phyloP scores from a whole-genome alignment of 2,329 filamentous ascomycete species.

The Dothideomycetes sp. region DNA sequence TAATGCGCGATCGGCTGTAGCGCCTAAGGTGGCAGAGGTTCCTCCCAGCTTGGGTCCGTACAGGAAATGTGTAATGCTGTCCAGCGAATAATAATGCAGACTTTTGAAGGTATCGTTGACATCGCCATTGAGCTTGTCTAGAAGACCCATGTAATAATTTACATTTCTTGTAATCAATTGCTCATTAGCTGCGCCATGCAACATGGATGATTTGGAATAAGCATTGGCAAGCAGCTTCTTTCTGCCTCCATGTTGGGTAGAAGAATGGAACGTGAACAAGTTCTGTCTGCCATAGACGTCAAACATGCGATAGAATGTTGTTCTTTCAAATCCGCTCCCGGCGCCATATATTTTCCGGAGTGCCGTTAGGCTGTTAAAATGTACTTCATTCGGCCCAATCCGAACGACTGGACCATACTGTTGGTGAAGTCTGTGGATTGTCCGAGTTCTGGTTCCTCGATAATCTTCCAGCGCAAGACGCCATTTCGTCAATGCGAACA shows the following conservation, averaged over 20 bases:
- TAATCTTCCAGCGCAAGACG: conserved; percentile 35
- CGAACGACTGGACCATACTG: conserved; percentile 38
- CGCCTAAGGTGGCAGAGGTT: conserved; percentile 32
- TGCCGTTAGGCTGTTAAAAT: conserved; percentile 33
- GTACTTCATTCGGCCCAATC: conserved; percentile 36
- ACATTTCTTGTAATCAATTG: conserved; percentile 30
- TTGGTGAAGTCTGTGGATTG: conserved; percentile 32
- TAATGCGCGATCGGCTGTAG: conserved; percentile 25
- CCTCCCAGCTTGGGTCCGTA: conserved; percentile 35
- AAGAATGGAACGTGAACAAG: conserved; percentile 39
- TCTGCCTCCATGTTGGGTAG: conserved; percentile 34
- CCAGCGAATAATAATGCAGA: conserved; percentile 43
- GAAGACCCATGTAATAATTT: conserved; percentile 27
- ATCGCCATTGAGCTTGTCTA: conserved; percentile 24
- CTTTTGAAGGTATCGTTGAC: conserved; percentile 36
- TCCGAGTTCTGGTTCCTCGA: conserved; percentile 30
- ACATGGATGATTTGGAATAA: conserved; percentile 40
- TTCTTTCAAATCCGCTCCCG: conserved; percentile 39
- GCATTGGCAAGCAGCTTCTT: conserved; percentile 43
- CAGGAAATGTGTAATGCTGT: conserved; percentile 41
- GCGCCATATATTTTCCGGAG: conserved; percentile 45
- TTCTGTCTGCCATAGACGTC: conserved; percentile 42
- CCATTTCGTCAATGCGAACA: conserved; percentile 34
- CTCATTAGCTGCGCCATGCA: conserved; percentile 20
- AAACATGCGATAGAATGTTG: conserved; percentile 45